phyloP scores from a whole-genome alignment of 306 rosid species.

The Neltuma alba region DNA sequence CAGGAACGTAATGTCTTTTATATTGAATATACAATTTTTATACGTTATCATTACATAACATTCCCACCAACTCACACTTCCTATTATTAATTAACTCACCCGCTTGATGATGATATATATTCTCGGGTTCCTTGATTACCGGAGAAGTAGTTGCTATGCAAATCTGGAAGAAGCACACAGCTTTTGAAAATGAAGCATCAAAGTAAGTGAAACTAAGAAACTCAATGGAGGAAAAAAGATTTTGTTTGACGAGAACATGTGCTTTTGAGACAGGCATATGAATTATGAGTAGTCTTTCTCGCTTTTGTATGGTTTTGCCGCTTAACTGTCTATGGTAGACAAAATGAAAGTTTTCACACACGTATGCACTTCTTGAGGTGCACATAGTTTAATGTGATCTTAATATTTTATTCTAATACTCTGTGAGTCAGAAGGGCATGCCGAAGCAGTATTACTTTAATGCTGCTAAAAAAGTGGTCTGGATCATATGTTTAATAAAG shows the following conservation, averaged over 20 bases:
- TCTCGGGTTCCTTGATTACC: constrained; percentile 32
- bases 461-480: constrained; percentile 21
- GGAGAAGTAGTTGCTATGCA: constrained; percentile 30
- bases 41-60: not conserved
- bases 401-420: constrained; percentile 6
- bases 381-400: constrained; percentile 13
- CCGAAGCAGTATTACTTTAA: constrained; percentile 13
- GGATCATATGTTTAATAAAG: constrained; percentile 12
- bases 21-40: not conserved
- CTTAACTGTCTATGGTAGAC: not conserved
- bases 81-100: not conserved
- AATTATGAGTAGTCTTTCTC: not conserved
- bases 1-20: not conserved
- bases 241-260: not conserved
- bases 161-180: constrained; percentile 20
- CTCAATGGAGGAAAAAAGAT: not conserved
- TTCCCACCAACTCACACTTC: not conserved
- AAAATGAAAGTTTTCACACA: constrained; percentile 23
- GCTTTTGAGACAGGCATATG: not conserved
- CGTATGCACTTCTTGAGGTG: constrained; percentile 1
- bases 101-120: not conserved
- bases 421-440: constrained; percentile 33
- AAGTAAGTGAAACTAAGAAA: constrained; percentile 32
- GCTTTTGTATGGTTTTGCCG: not conserved
- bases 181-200: constrained; percentile 27